Evolutionary conservation across 345 rosid genomes (phyloP).

Genomic region (Populus davidiana): DNA sequence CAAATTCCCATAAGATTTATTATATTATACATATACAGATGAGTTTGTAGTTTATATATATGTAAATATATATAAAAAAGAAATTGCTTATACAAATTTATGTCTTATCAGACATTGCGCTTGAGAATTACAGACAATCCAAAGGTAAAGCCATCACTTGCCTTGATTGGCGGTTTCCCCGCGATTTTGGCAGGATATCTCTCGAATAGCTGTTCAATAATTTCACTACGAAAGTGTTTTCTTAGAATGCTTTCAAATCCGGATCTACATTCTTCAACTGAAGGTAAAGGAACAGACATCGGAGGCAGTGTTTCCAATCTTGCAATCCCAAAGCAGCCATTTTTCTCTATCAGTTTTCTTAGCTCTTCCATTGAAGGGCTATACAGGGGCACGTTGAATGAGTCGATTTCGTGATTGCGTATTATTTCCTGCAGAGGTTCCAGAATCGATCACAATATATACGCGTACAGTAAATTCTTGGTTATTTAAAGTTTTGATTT

Average conservation of each 20-base stretch:
- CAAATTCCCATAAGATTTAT: too few relatives aligned
- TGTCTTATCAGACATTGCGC: not conserved
- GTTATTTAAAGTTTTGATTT: too few relatives aligned
- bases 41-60: too few relatives aligned
- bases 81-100: too few relatives aligned
- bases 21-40: too few relatives aligned
- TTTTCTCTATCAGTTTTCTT: not conserved
- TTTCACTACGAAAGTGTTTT: not conserved
- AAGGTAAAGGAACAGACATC: not conserved
- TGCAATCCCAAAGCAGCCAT: not conserved
- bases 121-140: slow-evolving; percentile 10
- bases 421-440: not conserved
- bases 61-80: too few relatives aligned
- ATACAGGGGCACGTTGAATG: not conserved
- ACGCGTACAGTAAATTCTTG: too few relatives aligned
- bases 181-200: not conserved
- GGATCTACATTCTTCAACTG: not conserved
- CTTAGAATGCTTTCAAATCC: not conserved
- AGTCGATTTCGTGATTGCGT: not conserved
- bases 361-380: slow-evolving; percentile 13
- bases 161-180: not conserved
- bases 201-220: slow-evolving; percentile 4
- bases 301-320: not conserved
- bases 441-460: not conserved
- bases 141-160: not conserved